Base-by-base conservation (phyloP, 169 alveolate genomes). In the Cystoisospora suis region DNA sequence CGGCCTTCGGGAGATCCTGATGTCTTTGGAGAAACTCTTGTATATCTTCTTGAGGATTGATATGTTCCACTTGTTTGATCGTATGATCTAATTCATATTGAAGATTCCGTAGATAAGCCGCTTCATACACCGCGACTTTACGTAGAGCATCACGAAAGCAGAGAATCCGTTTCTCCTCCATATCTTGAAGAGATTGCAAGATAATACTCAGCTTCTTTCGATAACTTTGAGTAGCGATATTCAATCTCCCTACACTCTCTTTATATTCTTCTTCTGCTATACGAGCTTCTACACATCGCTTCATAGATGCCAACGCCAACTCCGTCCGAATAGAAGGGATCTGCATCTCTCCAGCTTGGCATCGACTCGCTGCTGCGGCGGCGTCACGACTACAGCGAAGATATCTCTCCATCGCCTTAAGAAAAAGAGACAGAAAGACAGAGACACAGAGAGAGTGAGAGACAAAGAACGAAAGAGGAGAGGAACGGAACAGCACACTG, bases 151-250 rank as follows among this genome's bases (percentile, higher is more conserved):
- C 90, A 45, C 89, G 75, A 70, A 89, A 77, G 85, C 93, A 89
- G 58, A 75, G 85, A 75, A 89, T 81, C 56, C 93, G 93, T 46
- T 89, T 89, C 77, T 75, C 69, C 80, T 89, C 93, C 93, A 89
- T 89, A 75, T 89, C 93, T 69, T 81, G 85, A 45, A 89, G 45
- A n/a, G 81, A 65, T 27, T 65, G 59, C 46, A 89, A 47, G 61
- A 87, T 87, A 20, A 81, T 75, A 42, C 45, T 42, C 91, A 87
- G 69, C 80, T 81, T 72, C 79, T 47, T 80, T 38, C 72, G 72
- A 32, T 61, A 40, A 59, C 45, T 45, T 29, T 34, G 56, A 46
- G 56, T 38, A 3, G 58, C 46, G 17, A 38, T 38, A 27, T 72
- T 72, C 83, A 72, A 40, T 1, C 83, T 46, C 46, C 42, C 56